phyloP scores from a whole-genome alignment of 345 rosid species.

The sweet orange (Citrus sinensis) region DNA sequence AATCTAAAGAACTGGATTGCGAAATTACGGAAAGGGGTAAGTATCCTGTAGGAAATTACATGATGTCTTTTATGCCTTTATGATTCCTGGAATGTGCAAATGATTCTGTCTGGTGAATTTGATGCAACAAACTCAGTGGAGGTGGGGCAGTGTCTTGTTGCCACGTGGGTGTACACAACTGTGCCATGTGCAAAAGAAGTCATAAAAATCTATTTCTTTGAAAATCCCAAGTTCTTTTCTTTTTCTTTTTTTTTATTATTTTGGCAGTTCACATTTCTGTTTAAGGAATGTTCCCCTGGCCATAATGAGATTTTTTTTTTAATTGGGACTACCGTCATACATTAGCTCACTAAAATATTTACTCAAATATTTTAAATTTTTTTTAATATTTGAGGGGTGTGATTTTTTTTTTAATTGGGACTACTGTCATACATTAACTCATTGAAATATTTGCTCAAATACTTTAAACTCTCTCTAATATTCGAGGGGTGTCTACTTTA shows the following conservation, averaged over 20 bases:
- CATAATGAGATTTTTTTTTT: too few species aligned
- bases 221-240: too few species aligned
- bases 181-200: background rate
- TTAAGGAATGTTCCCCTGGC: background rate
- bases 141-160: background rate
- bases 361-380: too few species aligned
- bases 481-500: accelerated
- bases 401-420: too few species aligned
- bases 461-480: too few species aligned
- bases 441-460: accelerated
- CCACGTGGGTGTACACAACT: background rate
- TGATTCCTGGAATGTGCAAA: conserved; percentile 12
- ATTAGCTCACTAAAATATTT: too few species aligned
- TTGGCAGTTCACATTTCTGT: background rate
- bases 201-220: background rate
- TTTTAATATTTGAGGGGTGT: too few species aligned
- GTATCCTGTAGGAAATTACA: conserved; percentile 17
- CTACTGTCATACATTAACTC: too few species aligned
- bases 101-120: background rate
- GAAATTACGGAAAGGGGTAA: conserved; percentile 19
- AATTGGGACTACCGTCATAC: too few species aligned
- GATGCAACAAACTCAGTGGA: background rate
- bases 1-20: background rate
- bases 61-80: background rate
- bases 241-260: too few species aligned